Evolutionary conservation across 495 filamentous ascomycete species (phyloP), one percentile per base, ranked within the genome.

Genomic region (Geoglossum glabrum): DNA sequence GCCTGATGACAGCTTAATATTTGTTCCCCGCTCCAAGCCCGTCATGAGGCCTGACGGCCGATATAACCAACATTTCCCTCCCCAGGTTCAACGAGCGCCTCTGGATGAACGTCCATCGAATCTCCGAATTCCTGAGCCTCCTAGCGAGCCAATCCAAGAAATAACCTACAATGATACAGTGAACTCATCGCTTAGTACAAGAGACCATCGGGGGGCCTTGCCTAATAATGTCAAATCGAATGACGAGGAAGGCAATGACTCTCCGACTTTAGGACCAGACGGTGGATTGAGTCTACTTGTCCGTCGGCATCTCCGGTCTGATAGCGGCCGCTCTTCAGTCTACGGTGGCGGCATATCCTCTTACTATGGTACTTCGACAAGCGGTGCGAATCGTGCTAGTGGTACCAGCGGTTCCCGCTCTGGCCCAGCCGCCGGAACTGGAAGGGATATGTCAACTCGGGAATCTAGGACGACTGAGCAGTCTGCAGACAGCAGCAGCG

Each of bases 261-360:
- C 90, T 0, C 89, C 90, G 0, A 94, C 87, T 11, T 69, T 95
- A 3, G 84, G 84, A 10, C 79, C 86, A 9, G 62, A 61, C 17
- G 60, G 67, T 11, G 74, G 74, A 0, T 73, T 96, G 21, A 88
- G 81, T 64, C 85, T 85, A 21, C 76, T 96, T 68, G 82, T 96
- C 38, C 83, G 84, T 31, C 81, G 88, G 58, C 93, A 97, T 69
- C 75, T 99, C 15, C 83, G 92, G 25, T 79, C 79, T 15, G 79
- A 84, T 55, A 97, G 92, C 28, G 33, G 50, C 21, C 25, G 28
- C 23, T 52, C 49, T 4, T 52, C 49, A 27, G 49, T 52, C 15
- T 52, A 52, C 28, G 49, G 49, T 27, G 49, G 49, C 15, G 49
- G 2, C 19, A 3, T 30, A 13, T 30, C 49, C 2, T 52, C 49